Evolutionary conservation across 768 basidiomycete genomes (phyloP).

Genomic region (Lentinula boryana): DNA sequence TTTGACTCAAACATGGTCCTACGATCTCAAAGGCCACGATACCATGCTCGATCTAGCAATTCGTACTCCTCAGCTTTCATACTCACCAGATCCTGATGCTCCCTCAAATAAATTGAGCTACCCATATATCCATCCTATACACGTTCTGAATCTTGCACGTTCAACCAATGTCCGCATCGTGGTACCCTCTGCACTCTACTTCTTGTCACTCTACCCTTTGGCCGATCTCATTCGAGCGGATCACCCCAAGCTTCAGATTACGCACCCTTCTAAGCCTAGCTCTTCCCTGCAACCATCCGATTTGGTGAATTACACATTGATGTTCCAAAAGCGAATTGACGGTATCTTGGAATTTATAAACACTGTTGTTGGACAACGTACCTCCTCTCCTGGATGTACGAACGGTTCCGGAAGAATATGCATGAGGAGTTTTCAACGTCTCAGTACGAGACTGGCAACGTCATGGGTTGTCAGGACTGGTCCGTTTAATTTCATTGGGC

Average conservation of each 20-base stretch:
- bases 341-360: conserved; percentile 44
- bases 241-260: conserved; percentile 44
- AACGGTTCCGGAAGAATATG: conserved; percentile 22
- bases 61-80: conserved; percentile 25
- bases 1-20: conserved; percentile 45
- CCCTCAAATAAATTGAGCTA: conserved; percentile 35
- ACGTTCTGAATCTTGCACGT: conserved; percentile 49
- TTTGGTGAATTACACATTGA: conserved; percentile 44
- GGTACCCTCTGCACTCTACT: conserved; percentile 48
- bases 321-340: conserved; percentile 51
- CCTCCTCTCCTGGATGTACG: conserved; percentile 22
- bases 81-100: neutral
- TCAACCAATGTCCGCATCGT: conserved; percentile 41
- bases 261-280: conserved; percentile 46
- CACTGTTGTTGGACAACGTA: conserved; percentile 28
- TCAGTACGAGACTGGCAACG: conserved; percentile 35
- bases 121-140: conserved; percentile 54
- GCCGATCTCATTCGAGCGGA: conserved; percentile 40
- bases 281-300: conserved; percentile 34
- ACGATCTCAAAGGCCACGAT: conserved; percentile 51
- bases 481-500: conserved; percentile 47
- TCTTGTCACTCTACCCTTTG: conserved; percentile 52
- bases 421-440: conserved; percentile 33
- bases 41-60: conserved; percentile 47
- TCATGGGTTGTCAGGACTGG: conserved; percentile 48